phyloP scores from a whole-genome alignment of 176 grass and related monocot genomes.

The Oryza meyeriana region DNA sequence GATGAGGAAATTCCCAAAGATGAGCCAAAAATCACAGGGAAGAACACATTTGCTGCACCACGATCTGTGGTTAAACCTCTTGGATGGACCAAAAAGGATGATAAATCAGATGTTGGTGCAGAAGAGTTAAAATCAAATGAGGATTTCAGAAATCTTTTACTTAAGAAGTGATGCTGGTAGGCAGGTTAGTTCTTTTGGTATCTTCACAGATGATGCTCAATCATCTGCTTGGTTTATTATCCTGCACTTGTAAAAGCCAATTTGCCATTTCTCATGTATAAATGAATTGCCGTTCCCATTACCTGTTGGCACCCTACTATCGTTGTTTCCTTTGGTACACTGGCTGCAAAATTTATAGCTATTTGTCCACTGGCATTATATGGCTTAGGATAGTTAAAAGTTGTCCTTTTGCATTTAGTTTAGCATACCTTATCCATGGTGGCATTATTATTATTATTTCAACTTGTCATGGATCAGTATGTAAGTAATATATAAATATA shows the following conservation, averaged over 20 bases:
- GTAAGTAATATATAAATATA: background rate
- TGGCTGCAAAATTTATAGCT: background rate
- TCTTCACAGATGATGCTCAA: background rate
- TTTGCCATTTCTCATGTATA: background rate
- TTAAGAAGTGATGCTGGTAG: conserved; percentile 68
- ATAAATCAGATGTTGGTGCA: conserved; percentile 36
- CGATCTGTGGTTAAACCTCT: conserved; percentile 66
- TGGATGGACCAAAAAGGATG: conserved; percentile 63
- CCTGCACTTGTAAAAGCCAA: conserved; percentile 9
- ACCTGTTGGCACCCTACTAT: background rate
- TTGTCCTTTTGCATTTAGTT: background rate
- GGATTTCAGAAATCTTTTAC: conserved; percentile 76
- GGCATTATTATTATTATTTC: background rate
- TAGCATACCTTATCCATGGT: background rate
- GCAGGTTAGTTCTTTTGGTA: conserved; percentile 19
- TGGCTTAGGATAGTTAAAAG: background rate
- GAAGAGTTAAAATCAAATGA: conserved; percentile 90
- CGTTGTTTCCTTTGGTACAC: background rate
- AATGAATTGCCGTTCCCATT: background rate
- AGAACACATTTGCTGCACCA: conserved; percentile 67
- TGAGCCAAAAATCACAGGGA: conserved; percentile 34
- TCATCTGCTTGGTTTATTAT: background rate
- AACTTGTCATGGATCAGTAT: background rate
- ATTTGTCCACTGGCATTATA: background rate
- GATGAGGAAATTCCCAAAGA: conserved; percentile 33